Evolutionary conservation across 225 moss, liverwort and hornwort genomes (phyloP).

Genomic region (Physcomitrium patens): DNA sequence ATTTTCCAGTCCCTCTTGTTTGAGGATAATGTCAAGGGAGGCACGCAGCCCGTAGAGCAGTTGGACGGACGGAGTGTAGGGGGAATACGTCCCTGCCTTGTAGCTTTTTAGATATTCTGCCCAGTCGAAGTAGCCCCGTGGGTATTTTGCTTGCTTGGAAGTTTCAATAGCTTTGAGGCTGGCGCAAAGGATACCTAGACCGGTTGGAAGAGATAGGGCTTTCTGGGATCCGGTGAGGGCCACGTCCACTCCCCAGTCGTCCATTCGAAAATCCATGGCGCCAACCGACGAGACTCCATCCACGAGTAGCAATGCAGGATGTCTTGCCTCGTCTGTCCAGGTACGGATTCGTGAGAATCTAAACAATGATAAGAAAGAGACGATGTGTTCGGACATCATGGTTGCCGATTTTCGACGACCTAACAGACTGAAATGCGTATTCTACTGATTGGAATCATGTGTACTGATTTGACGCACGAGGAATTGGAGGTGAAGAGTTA

Average conservation of each 20-base stretch:
- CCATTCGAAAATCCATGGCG: conserved; percentile 83
- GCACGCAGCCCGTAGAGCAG: conserved; percentile 83
- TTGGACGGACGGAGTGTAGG: conserved; percentile 88
- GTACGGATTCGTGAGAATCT: neutral
- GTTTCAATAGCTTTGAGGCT: conserved; percentile 81
- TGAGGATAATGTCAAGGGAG: conserved; percentile 77
- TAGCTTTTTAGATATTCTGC: conserved; percentile 75
- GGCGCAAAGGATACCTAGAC: conserved; percentile 85
- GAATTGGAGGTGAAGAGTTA: neutral
- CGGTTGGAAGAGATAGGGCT: conserved; percentile 80
- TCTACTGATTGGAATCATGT: neutral
- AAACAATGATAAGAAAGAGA: neutral
- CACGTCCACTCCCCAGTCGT: conserved; percentile 90
- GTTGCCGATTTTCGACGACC: neutral
- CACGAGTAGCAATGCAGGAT: conserved; percentile 86
- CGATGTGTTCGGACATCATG: too few species aligned
- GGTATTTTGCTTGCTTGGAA: conserved; percentile 54
- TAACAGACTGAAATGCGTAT: too few species aligned
- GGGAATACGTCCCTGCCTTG: conserved; percentile 66
- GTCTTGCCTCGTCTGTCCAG: conserved; percentile 66
- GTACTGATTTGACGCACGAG: neutral
- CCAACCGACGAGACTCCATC: conserved; percentile 94
- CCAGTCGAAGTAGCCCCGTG: conserved; percentile 86
- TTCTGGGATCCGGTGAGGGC: conserved; percentile 95
- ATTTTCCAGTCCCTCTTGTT: conserved; percentile 85